Base-by-base conservation (phyloP, 78 protist genomes). In the Polysphondylium violaceum region DNA sequence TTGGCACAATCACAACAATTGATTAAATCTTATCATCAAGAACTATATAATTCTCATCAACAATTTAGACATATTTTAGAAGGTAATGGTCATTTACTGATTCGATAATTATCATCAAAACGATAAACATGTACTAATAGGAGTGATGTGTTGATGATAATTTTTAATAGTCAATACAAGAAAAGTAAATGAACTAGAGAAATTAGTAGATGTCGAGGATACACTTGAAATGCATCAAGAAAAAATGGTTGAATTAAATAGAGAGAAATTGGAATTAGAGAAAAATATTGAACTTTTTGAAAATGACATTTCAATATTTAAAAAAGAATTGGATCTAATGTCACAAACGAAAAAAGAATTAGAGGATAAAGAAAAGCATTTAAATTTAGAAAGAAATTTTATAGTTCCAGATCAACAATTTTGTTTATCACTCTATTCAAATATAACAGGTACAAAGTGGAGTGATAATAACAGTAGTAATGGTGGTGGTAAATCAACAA, bases 371-470 rank as follows among this genome's bases (percentile, higher is more conserved):
- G 88, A 78, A 14, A 25, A 8, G 19, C 53, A 67, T 21, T n/a
- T 78, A 12, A 40, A 67, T 1, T 21, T 35, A 33, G 55, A 78
- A 65, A 51, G 51, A 14, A 50, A 47, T 51, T 21, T 29, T 23
- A 19, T 65, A 53, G 51, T 78, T 51, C 88, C 88, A n/a, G 31
- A 51, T 38, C 23, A 65, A 78, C 68, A 65, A 63, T 63, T 44
- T 19, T 50, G 14, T 43, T 65, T 50, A 35, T 55, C 88, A 44
- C 53, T 78, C n/a, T 78, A 78, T 65, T 38, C 33, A 19, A 35
- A 38, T 21, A 65, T 78, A 19, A 67, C 74, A 38, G 55, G 55
- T 3, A 78, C 65, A 38, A 78, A 65, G 65, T 78, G 88, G 88
- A 21, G 27, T 33, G 35, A 56, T 33, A 33, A 74, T 58, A 35